Evolutionary conservation across 805 yeast genomes (phyloP), one percentile per base, ranked within the genome.

Genomic region (Kazachstania psychrophila): DNA sequence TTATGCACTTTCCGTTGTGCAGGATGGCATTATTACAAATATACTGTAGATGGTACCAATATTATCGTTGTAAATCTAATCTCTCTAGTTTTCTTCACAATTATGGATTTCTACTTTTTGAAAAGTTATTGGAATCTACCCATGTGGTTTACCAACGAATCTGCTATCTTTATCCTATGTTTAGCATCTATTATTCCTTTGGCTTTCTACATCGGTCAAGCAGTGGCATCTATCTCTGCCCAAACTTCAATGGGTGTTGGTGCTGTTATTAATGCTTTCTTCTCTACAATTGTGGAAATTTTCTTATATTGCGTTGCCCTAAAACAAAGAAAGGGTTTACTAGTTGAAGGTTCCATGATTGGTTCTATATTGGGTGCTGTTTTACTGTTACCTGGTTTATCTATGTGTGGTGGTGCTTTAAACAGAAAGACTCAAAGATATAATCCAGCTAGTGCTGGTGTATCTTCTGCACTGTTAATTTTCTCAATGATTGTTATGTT

Each of bases 161-260:
- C 77, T 0, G 60, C 77, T 16, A 71, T 86, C 30, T 92, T 92
- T 51, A 66, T 75, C 31, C 62, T 86, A 13, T 82, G 96, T 56
- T 62, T 92, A 40, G 68, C 82, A 33, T 83, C 96, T 1, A 85
- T 92, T 40, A 73, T 92, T 25, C 98, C 98, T 6, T 66, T 92
- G 46, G 97, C 98, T 0, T 89, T 92, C 56, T 92, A 87, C 61
- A 88, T 92, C 49, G 98, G 98, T 3, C 97, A 89, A 60, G 97
- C 97, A 5, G 98, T 92, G n/a, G 98, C 98, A 0, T 88, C 97
- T 2, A 92, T 92, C 41, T 83, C 95, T 6, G 97, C 98, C 0
- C 98, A 92, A 63, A 85, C 96, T 0, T 88, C 96, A 0, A 92
- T 92, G 98, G 96, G 97, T 20, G 77, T 92, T 41, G 97, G 97